Conservation (phyloP, 148 eudicot species). For the Gaultheria prostrata region DNA sequence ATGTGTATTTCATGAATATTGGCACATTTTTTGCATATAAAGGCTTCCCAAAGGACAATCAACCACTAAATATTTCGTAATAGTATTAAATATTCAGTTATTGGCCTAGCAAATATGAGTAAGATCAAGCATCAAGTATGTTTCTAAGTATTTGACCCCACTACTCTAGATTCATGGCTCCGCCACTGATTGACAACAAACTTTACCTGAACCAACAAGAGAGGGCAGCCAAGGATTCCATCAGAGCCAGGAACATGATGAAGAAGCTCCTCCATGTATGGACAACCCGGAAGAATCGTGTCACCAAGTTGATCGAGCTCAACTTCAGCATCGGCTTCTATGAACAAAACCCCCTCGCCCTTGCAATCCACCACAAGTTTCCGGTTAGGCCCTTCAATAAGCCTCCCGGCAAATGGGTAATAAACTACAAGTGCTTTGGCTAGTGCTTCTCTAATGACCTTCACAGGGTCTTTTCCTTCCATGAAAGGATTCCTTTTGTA, state of each 20-base stretch:
- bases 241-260: conserved; percentile 16
- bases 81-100: too few relatives aligned
- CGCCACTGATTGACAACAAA: too few relatives aligned
- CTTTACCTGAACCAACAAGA: conserved; percentile 9
- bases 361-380: conserved; percentile 16
- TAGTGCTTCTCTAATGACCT: neutral
- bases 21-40: too few relatives aligned
- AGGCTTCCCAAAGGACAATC: too few relatives aligned
- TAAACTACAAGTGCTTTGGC: conserved; percentile 7
- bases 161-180: too few relatives aligned
- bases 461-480: neutral
- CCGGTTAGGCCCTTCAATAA: neutral
- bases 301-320: neutral
- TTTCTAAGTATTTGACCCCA: too few relatives aligned
- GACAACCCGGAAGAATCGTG: neutral
- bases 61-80: too few relatives aligned
- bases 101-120: too few relatives aligned
- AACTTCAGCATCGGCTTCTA: conserved; percentile 16
- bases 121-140: too few relatives aligned
- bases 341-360: conserved; percentile 9
- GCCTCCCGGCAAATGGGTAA: conserved; percentile 22
- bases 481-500: conserved; percentile 1
- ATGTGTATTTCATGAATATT: too few relatives aligned
- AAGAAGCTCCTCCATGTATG: conserved; percentile 5
- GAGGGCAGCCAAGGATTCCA: conserved; percentile 13